Evolutionary conservation across 805 yeast species (phyloP), one percentile per base, ranked within the genome.

Genomic region (Grigorovia yakushimaensis): DNA sequence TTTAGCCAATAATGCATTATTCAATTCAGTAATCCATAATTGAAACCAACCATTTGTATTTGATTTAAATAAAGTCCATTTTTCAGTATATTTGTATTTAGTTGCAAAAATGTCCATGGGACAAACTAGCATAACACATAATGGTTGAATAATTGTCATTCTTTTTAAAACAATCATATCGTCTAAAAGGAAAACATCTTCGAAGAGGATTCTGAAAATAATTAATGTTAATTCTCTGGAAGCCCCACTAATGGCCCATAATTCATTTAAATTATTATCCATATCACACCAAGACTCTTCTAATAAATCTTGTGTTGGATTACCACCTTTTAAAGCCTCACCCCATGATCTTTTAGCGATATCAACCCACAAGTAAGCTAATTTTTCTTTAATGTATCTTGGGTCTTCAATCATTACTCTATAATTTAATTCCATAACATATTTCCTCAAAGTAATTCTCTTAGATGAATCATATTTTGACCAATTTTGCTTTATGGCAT

Each of bases 311-410:
- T 59, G 63, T 6, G 55, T 38, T 19, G 61, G 60, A 10, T 55
- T 49, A 17, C 56, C 60, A 24, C 57, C 60, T 49, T 65, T 72
- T n/a, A 84, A 65, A 50, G 76, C 79, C 37, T 77, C 71, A 17
- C 97, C 96, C 98, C 98, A 93, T 27, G 81, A 74, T 48, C 95
- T 74, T 60, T 93, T 93, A 10, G 96, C 95, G 7, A 93, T 71
- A 39, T 85, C 82, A 0, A 86, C 96, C 97, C 98, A 89, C 22
- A 93, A 67, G 53, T 78, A 83, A 13, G 97, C 95, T 39, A 89
- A 60, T 65, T 93, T 93, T 61, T 89, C 98, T 59, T 82, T 86
- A 48, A 93, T 73, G 58, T 82, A 94, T 63, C 88, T 91, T 6
- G 98, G 96, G 62, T 91, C 97, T 21, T 67, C 64, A n/a, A 68